Evolutionary conservation across 768 basidiomycete species (phyloP).

Genomic region (Pulveroboletus sp.): DNA sequence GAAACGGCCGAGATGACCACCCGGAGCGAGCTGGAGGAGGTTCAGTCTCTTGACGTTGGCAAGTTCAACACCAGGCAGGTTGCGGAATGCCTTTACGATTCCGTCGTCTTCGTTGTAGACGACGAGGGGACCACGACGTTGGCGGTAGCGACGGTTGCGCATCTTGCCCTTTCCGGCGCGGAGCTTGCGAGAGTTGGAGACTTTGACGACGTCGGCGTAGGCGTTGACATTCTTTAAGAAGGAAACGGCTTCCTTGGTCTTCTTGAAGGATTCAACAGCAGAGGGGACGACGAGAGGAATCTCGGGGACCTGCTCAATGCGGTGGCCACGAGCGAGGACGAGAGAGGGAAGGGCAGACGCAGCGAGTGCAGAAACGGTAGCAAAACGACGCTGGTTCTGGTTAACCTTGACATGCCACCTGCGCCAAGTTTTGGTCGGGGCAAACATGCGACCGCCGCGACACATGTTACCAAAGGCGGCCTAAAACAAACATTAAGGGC

Average conservation of each 20-base stretch:
- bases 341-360: constrained; percentile 95
- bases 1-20: constrained; percentile 98
- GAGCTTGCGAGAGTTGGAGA: constrained; percentile 94
- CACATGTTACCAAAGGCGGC: constrained; percentile 99
- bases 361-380: constrained; percentile 94
- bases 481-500: constrained; percentile 34
- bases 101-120: constrained; percentile 98
- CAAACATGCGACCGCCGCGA: constrained; percentile 99
- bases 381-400: constrained; percentile 98
- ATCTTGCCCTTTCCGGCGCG: constrained; percentile 97
- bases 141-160: constrained; percentile 94
- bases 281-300: constrained; percentile 88
- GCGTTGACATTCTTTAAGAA: constrained; percentile 89
- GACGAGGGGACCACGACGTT: constrained; percentile 94
- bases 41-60: constrained; percentile 93
- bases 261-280: constrained; percentile 79
- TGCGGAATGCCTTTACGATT: constrained; percentile 97
- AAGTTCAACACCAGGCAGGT: constrained; percentile 96
- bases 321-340: constrained; percentile 97
- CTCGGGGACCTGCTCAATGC: constrained; percentile 95
- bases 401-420: constrained; percentile 99
- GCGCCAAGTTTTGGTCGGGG: constrained; percentile 98
- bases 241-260: constrained; percentile 95
- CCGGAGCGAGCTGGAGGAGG: constrained; percentile 97
- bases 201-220: constrained; percentile 91